Base-by-base conservation (phyloP, 2,329 filamentous ascomycete genomes). In the Lasiodiplodia hormozganensis region DNA sequence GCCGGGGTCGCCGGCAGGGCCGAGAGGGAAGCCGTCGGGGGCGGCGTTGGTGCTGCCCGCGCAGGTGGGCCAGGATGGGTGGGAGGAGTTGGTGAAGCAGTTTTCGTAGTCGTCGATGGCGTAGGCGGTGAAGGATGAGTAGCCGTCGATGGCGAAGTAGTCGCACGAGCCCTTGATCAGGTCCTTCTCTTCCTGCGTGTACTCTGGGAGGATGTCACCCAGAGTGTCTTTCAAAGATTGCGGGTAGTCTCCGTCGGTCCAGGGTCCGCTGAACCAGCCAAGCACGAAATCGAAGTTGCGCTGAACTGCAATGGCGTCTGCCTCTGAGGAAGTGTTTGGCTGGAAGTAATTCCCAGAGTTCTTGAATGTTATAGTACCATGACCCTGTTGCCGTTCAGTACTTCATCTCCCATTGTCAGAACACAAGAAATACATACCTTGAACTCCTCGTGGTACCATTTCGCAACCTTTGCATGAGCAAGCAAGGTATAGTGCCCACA, bases 241-340 rank as follows among this genome's bases (percentile, higher is more conserved):
- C 0, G 80, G 80, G 66, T 82, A 82, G 70, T 82, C 81, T 43
- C 81, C 79, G 67, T 83, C 80, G 6, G 78, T 78, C 82, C 82
- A 85, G n/a, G 80, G 78, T 2, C 81, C 82, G 21, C 79, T 79
- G 68, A 84, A 84, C 82, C 81, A 83, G 5, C 82, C 82, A 25
- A 81, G 74, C 62, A 74, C 75, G 71, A 82, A 82, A 69, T 82
- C 80, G 62, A 78, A 81, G 68, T 77, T 77, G n/a, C 81, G 75
- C 65, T 80, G 78, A 4, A 74, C 74, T 6, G 81, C 78, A 12
- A 75, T 71, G n/a, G 74, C 71, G 68, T 82, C 80, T 6, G 70
- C 79, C 21, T 74, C 69, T 12, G 72, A 76, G n/a, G 76, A 77
- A 38, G 76, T 76, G 62, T 80, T 80, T 21, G 79, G 75, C 65